These are phyloP conservation scores for Cyclotella baltica DNA, from an alignment of 108 stramenopile genomes.

Conservation along the genomic window DNA sequence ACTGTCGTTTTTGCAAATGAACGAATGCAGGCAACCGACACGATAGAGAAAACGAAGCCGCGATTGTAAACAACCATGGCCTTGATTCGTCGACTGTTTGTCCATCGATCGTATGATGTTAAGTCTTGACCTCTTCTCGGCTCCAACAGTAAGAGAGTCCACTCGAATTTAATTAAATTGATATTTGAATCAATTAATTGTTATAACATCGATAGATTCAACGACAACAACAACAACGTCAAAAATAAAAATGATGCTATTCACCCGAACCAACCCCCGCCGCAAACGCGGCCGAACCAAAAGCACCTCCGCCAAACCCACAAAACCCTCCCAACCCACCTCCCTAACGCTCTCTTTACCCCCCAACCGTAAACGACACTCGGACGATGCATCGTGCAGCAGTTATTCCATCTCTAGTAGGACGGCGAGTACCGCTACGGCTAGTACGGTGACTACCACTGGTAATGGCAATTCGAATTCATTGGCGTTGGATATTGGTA, in stretches of 20 bases:
- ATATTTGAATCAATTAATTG: not conserved
- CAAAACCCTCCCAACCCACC: not conserved
- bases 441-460: not conserved
- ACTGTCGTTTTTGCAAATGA: too few relatives aligned
- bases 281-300: not conserved
- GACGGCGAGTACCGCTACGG: not conserved
- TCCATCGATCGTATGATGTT: too few relatives aligned
- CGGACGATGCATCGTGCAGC: not conserved
- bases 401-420: not conserved
- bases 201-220: not conserved
- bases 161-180: too few relatives aligned
- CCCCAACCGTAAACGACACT: not conserved
- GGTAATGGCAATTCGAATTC: not conserved
- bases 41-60: too few relatives aligned
- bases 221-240: not conserved
- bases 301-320: not conserved
- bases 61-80: too few relatives aligned
- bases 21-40: too few relatives aligned
- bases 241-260: not conserved
- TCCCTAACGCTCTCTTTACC: not conserved
- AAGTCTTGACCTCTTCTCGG: too few relatives aligned
- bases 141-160: too few relatives aligned
- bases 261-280: not conserved
- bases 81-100: too few relatives aligned
- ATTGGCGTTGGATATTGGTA: not conserved